A percentile compares a stretch with the other conserved stretches of the same genome.
Evolutionary conservation across 2,329 filamentous ascomycete species (phyloP).

Genomic region (Ilyonectria destructans): DNA sequence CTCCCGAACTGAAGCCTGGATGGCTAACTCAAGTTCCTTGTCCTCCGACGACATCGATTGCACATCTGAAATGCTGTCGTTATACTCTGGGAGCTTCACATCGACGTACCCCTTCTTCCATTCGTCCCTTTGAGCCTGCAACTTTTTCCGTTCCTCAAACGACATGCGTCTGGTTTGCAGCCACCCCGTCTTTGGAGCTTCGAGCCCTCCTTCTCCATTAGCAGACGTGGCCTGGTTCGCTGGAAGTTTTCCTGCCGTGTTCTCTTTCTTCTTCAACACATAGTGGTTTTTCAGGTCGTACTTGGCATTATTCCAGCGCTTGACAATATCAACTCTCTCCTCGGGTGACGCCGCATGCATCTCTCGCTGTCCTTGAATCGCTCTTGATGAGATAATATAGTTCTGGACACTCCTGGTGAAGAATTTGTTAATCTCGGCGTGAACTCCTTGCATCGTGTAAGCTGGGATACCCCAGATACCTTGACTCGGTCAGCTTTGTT

Average conservation of each 20-base stretch:
- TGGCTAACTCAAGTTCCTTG: constrained; percentile 80
- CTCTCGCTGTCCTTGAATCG: constrained; percentile 82
- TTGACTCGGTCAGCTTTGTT: constrained; percentile 41
- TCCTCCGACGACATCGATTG: constrained; percentile 57
- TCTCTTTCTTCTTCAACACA: constrained; percentile 65
- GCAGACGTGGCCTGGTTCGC: constrained; percentile 38
- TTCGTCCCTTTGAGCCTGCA: constrained; percentile 64
- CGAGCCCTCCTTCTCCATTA: constrained; percentile 41
- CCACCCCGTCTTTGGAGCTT: constrained; percentile 63
- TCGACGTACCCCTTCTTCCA: constrained; percentile 55
- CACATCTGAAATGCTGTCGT: constrained; percentile 34
- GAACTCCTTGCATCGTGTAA: constrained; percentile 87
- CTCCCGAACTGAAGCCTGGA: constrained; percentile 77
- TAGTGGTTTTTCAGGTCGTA: constrained; percentile 75
- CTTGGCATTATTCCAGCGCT: constrained; percentile 75
- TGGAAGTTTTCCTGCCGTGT: constrained; percentile 55
- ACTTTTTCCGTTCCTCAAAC: constrained; percentile 67
- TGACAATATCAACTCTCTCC: constrained; percentile 77
- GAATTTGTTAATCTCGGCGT: constrained; percentile 81
- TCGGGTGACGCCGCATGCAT: constrained; percentile 67
- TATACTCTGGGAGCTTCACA: constrained; percentile 27
- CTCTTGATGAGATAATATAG: constrained; percentile 85
- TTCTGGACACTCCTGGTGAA: constrained; percentile 82
- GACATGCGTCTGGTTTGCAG: constrained; percentile 64
- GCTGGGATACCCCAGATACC: constrained; percentile 82